Conservation (phyloP, 345 rosid genomes). For the Pelargonium nanum region DNA sequence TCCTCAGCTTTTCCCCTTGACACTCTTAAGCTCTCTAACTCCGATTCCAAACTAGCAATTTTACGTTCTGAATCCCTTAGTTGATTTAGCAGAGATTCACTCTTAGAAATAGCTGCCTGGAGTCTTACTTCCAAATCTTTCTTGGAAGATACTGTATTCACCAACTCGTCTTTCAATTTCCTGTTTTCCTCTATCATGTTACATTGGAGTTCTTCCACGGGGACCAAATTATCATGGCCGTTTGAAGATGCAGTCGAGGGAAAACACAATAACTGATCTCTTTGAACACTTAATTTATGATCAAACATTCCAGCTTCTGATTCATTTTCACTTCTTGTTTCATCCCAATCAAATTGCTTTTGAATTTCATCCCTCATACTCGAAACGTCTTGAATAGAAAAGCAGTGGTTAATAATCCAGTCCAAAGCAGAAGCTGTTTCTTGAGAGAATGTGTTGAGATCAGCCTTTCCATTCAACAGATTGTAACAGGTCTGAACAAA, state of each 20-base stretch:
- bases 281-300: slow-evolving; percentile 17
- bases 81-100: slow-evolving; percentile 19
- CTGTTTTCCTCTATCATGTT: slow-evolving; percentile 24
- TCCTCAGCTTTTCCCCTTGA: slow-evolving; percentile 24
- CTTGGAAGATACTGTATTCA: slow-evolving; percentile 18
- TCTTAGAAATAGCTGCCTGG: slow-evolving; percentile 20
- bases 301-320: slow-evolving; percentile 31
- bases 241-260: slow-evolving; percentile 10
- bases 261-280: slow-evolving; percentile 9
- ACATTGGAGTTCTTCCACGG: slow-evolving; percentile 17
- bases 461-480: slow-evolving; percentile 47
- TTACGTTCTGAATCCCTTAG: slow-evolving; percentile 32
- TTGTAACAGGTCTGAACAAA: slow-evolving; percentile 59
- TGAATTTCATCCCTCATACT: slow-evolving; percentile 66
- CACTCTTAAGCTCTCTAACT: slow-evolving; percentile 25
- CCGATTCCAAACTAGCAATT: slow-evolving; percentile 24
- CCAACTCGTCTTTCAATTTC: slow-evolving; percentile 19
- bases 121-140: slow-evolving; percentile 20
- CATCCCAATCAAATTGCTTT: slow-evolving; percentile 65
- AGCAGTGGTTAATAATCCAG: slow-evolving; percentile 82
- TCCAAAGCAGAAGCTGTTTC: slow-evolving; percentile 55
- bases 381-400: slow-evolving; percentile 88
- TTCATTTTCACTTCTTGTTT: slow-evolving; percentile 51
- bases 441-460: slow-evolving; percentile 41
- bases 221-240: slow-evolving; percentile 9